These are phyloP conservation scores for Rhodotorula babjevae DNA, from an alignment of 768 basidiomycete species.

Conservation along the genomic window DNA sequence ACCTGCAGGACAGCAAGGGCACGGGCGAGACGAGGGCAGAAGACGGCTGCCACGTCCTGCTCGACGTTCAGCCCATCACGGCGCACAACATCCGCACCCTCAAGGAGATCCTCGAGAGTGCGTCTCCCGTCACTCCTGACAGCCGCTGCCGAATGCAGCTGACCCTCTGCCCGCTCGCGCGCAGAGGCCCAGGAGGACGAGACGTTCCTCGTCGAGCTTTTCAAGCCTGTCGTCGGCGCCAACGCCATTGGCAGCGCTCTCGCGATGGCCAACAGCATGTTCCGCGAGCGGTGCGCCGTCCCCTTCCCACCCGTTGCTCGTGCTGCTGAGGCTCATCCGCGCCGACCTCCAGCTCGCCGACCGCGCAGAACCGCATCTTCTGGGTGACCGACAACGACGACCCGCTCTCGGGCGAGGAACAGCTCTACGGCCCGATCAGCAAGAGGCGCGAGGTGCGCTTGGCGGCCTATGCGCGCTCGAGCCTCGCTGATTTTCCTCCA, in stretches of 20 bases:
- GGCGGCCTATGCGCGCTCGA: not conserved
- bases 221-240: conserved; percentile 55
- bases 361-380: conserved; percentile 86
- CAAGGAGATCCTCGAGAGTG: conserved; percentile 72
- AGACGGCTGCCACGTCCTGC: conserved; percentile 62
- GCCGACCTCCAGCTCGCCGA: conserved; percentile 54
- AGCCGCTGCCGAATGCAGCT: no score
- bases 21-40: conserved; percentile 55
- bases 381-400: conserved; percentile 85
- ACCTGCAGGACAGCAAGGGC: conserved; percentile 12
- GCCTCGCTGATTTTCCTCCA: no score
- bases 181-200: conserved; percentile 66
- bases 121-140: conserved; percentile 43
- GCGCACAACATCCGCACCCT: conserved; percentile 77
- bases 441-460: conserved; percentile 12
- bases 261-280: conserved; percentile 79
- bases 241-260: conserved; percentile 80
- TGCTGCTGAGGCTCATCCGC: not conserved
- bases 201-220: conserved; percentile 56
- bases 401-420: conserved; percentile 49
- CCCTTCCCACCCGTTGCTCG: no score
- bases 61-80: conserved; percentile 68
- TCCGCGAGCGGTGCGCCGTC: conserved; percentile 70
- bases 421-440: conserved; percentile 18
- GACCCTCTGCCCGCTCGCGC: no score